phyloP scores from a whole-genome alignment of 148 eudicot genomes.

The Selenicereus undatus region DNA sequence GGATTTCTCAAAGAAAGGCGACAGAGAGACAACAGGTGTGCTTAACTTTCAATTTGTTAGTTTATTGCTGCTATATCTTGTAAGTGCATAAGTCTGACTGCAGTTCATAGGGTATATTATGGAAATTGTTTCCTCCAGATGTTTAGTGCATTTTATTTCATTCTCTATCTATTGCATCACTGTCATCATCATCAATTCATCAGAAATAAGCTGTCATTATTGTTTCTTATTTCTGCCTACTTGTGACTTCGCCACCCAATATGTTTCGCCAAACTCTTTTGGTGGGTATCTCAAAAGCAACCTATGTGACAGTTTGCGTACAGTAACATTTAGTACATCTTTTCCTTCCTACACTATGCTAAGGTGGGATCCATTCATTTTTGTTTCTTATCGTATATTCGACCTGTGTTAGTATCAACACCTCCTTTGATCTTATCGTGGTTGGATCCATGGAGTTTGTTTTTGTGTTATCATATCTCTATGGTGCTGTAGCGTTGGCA shows the following conservation, averaged over 20 bases:
- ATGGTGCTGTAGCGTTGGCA: too few species aligned
- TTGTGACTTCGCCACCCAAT: not conserved
- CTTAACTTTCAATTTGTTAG: not conserved
- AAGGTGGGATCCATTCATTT: too few species aligned
- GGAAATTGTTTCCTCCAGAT: not conserved
- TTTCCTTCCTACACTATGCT: too few species aligned
- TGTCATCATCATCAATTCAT: not conserved
- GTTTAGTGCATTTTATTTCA: not conserved
- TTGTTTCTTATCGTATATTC: too few species aligned
- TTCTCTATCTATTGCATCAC: not conserved
- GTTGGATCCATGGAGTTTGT: not conserved
- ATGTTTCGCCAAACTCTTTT: not conserved
- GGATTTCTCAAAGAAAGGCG: slow-evolving; percentile 16
- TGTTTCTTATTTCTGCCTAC: not conserved
- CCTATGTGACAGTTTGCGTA: too few species aligned
- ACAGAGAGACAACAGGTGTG: slow-evolving; percentile 21
- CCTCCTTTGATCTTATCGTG: too few species aligned
- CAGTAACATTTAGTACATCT: too few species aligned
- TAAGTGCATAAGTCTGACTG: not conserved
- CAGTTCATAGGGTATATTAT: not conserved
- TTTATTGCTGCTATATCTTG: slow-evolving; percentile 1
- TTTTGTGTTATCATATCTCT: not conserved
- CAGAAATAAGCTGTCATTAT: not conserved
- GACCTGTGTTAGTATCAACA: too few species aligned
- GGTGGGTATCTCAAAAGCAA: not conserved